A percentile compares a stretch with the other conserved stretches of the same genome.
Evolutionary conservation across 257 asterid genomes (phyloP).

Genomic region (Nemophila menziesii): DNA sequence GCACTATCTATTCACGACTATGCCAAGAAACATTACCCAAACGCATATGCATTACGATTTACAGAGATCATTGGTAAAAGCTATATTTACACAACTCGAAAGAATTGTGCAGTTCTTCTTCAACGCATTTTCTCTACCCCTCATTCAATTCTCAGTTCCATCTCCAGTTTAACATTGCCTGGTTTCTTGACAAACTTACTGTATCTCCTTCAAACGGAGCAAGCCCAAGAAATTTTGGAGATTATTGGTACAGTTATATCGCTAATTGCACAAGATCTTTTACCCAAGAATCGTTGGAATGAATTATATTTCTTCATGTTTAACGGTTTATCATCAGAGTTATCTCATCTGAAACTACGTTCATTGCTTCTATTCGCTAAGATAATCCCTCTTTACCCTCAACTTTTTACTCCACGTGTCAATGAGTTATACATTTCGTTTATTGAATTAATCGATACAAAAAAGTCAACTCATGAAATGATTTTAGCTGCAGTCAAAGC

Average conservation of each 20-base stretch:
- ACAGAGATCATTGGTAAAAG: too few species aligned
- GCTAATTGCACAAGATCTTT: background rate
- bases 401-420: background rate
- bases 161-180: too few species aligned
- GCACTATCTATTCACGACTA: too few species aligned
- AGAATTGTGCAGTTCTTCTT: background rate
- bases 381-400: conserved; percentile 4
- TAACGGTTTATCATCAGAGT: background rate
- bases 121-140: background rate
- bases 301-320: background rate
- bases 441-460: background rate
- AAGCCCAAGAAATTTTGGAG: background rate
- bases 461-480: background rate
- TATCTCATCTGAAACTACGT: background rate
- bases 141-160: too few species aligned
- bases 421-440: background rate
- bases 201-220: background rate
- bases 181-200: background rate
- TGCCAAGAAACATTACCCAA: too few species aligned
- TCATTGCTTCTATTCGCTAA: conserved; percentile 1
- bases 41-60: too few species aligned
- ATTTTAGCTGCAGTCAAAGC: background rate
- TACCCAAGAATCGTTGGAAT: conserved; percentile 1
- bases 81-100: background rate
- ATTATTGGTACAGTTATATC: background rate